These are phyloP conservation scores for Phytophthora uliginosa DNA, from an alignment of 352 stramenopile species.

Conservation along the genomic window DNA sequence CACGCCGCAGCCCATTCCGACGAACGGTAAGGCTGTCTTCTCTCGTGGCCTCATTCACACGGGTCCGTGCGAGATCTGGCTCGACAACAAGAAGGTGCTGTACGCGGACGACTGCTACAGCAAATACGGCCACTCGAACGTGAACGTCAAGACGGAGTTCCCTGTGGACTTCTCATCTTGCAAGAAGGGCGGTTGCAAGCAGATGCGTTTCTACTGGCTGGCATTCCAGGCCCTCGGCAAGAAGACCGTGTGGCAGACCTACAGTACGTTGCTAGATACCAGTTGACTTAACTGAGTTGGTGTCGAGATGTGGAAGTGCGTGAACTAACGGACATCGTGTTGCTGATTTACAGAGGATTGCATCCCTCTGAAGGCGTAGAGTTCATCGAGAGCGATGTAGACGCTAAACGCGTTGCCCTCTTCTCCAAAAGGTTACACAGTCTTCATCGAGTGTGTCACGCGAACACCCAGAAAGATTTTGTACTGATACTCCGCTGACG, in stretches of 20 bases:
- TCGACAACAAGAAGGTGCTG: background rate
- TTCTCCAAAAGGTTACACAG: no score
- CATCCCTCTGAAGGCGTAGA: background rate
- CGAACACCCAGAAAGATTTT: no score
- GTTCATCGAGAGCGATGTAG: background rate
- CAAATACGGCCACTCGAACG: background rate
- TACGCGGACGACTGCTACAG: background rate
- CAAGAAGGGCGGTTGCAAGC: slow-evolving; percentile 1
- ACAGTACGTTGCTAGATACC: background rate
- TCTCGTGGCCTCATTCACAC: background rate
- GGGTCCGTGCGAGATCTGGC: slow-evolving; percentile 1
- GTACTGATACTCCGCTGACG: no score
- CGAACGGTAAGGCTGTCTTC: background rate
- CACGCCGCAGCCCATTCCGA: background rate
- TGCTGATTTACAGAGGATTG: background rate
- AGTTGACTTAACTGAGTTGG: background rate
- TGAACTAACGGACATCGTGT: background rate
- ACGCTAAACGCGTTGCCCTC: no score
- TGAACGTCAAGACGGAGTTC: slow-evolving; percentile 19
- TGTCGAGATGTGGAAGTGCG: background rate
- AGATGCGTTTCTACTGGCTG: slow-evolving; percentile 38
- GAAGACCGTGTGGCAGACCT: slow-evolving; percentile 24
- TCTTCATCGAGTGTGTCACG: no score
- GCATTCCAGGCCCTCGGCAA: slow-evolving; percentile 23
- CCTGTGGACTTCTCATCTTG: slow-evolving; percentile 27